Evolutionary conservation across 306 rosid species (phyloP).

Genomic region (Casuarina glauca): DNA sequence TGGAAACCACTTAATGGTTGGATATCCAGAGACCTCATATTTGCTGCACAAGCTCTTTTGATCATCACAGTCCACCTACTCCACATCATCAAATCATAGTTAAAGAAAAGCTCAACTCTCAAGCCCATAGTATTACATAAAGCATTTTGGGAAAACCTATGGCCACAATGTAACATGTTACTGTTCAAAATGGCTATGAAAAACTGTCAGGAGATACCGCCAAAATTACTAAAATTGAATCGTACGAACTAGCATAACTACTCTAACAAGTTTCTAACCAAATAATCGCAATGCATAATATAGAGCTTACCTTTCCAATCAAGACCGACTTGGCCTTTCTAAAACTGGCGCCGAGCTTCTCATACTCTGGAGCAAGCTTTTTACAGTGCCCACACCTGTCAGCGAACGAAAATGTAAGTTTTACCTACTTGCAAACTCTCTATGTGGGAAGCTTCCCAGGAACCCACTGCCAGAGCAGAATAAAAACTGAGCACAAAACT

Average conservation of each 20-base stretch:
- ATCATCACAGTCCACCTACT: conserved; percentile 66
- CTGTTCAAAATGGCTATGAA: not conserved
- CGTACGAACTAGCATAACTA: not conserved
- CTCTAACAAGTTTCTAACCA: not conserved
- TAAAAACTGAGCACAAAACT: too few relatives aligned
- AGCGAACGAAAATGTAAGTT: not conserved
- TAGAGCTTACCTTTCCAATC: conserved; percentile 74
- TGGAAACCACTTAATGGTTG: conserved; percentile 90
- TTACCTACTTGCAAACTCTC: not conserved
- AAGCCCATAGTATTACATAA: not conserved
- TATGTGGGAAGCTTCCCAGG: not conserved
- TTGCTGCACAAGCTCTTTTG: conserved; percentile 44
- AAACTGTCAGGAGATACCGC: not conserved
- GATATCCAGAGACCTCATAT: conserved; percentile 75
- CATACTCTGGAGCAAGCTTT: conserved; percentile 97
- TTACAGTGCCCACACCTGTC: conserved; percentile 99
- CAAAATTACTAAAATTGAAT: not conserved
- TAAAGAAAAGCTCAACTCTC: conserved; percentile 12
- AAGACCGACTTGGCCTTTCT: conserved; percentile 82
- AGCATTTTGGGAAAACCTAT: not conserved
- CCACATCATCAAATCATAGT: conserved; percentile 3
- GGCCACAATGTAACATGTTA: not conserved
- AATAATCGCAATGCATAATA: conserved; percentile 3
- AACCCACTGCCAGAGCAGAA: not conserved
- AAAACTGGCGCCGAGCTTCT: conserved; percentile 79